phyloP scores from a whole-genome alignment of 805 yeast species.

The Jamesozyma lodderae region DNA sequence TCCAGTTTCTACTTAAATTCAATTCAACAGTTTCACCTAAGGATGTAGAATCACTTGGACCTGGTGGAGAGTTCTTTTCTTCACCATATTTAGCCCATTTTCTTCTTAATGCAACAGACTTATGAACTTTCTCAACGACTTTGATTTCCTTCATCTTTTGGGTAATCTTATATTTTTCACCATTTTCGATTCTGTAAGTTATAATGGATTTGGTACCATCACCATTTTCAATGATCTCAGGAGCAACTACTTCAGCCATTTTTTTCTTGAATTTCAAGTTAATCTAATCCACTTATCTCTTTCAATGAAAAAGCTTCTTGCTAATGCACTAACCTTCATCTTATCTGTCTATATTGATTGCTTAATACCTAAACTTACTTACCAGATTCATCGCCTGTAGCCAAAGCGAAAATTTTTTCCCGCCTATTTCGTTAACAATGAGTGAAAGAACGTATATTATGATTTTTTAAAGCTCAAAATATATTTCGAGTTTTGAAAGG shows the following conservation, averaged over 20 bases:
- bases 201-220: conserved; percentile 89
- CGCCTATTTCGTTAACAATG: too few relatives aligned
- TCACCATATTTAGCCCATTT: conserved; percentile 84
- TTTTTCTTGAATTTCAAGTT: conserved; percentile 1
- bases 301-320: too few relatives aligned
- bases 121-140: conserved; percentile 75
- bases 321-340: too few relatives aligned
- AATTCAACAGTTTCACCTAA: conserved; percentile 77
- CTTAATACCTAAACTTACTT: too few relatives aligned
- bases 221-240: conserved; percentile 64
- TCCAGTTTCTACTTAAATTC: conserved; percentile 68
- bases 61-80: conserved; percentile 63
- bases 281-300: too few relatives aligned
- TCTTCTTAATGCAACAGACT: conserved; percentile 77
- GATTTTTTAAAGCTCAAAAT: too few relatives aligned
- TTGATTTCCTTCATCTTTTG: conserved; percentile 72
- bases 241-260: conserved; percentile 58
- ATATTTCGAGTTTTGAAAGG: too few relatives aligned
- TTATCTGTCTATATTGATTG: too few relatives aligned
- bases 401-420: too few relatives aligned
- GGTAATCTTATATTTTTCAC: conserved; percentile 79
- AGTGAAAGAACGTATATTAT: too few relatives aligned
- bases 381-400: too few relatives aligned
- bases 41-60: conserved; percentile 84
- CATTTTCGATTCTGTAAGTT: conserved; percentile 65